Base-by-base conservation (phyloP, 78 protist genomes). In the Paratrimastix pyriformis region DNA sequence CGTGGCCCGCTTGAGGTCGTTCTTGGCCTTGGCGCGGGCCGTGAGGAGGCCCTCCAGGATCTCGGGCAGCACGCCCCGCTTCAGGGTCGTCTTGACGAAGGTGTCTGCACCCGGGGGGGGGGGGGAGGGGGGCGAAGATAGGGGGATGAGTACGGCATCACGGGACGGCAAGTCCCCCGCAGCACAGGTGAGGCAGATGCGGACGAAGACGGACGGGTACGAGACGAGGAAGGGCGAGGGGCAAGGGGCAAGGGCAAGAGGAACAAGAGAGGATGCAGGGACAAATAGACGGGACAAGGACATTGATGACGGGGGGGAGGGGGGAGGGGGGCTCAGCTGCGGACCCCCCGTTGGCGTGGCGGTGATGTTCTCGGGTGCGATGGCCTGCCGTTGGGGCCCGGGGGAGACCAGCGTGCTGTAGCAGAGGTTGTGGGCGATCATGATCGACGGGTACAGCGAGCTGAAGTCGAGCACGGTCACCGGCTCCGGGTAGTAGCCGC, bases 401-500 rank as follows among this genome's bases (percentile, higher is more conserved):
- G n/a, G n/a, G 65, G 64, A 35, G 37, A 93, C 26, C 8, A 92
- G 85, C 2, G 99, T 97, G 4, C 98, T 80, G 72, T 97, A 96
- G 82, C 99, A 96, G 37, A 96, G 87, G 77, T 98, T 98, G 79
- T 96, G 98, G 11, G 99, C 98, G 92, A 94, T 94, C 99, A 98
- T 98, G 77, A 98, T 98, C 9, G 98, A 94, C 30, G 99, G 99
- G 81, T 98, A 98, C 58, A 98, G 92, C 64, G 96, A 88, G 13
- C 97, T 80, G 74, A 98, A 98, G 80, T 98, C 99, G 54, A 98
- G 88, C 1, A 98, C 93, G 26, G 97, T 90, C 15, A 98, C 89
- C 24, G 99, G 99, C 37, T 73, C 75, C 9, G 3, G 18, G 62
- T 77, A 44, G 66, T 72, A 55, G 57, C 83, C 71, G 18, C 65